A percentile compares a stretch with the other conserved stretches of the same genome.
Evolutionary conservation across 2,329 filamentous ascomycete genomes (phyloP).

Genomic region (Phialocephala subalpina): DNA sequence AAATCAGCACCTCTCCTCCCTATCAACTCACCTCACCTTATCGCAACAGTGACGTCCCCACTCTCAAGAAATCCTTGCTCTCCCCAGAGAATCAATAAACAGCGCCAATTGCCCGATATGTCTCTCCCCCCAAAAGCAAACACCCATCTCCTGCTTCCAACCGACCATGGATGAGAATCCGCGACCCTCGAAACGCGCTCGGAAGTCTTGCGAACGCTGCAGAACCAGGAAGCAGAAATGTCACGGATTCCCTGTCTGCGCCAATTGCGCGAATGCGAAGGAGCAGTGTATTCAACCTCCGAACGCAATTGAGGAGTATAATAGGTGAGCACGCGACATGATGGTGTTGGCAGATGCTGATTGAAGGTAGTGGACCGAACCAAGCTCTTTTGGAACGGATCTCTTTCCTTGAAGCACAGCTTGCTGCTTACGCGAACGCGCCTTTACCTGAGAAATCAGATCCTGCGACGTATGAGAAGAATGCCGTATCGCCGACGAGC

Average conservation of each 20-base stretch:
- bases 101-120: slow-evolving; percentile 9
- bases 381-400: slow-evolving; percentile 38
- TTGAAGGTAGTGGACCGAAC: slow-evolving; percentile 34
- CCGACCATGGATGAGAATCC: slow-evolving; percentile 38
- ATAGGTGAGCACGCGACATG: slow-evolving; percentile 30
- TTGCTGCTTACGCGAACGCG: slow-evolving; percentile 35
- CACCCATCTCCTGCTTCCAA: background rate
- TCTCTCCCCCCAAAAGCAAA: slow-evolving; percentile 11
- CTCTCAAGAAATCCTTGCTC: background rate
- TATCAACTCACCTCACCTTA: slow-evolving; percentile 14
- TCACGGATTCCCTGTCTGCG: slow-evolving; percentile 38
- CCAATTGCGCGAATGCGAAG: slow-evolving; percentile 38
- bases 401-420: slow-evolving; percentile 39
- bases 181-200: slow-evolving; percentile 38
- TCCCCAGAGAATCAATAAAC: background rate
- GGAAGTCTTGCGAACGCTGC: slow-evolving; percentile 39
- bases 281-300: slow-evolving; percentile 40
- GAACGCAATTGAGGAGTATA: slow-evolving; percentile 40
- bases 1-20: slow-evolving; percentile 7
- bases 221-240: slow-evolving; percentile 40
- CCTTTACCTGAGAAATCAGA: slow-evolving; percentile 24
- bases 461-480: slow-evolving; percentile 13
- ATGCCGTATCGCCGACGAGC: slow-evolving; percentile 20
- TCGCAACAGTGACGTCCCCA: background rate
- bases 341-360: slow-evolving; percentile 6